Base-by-base conservation (phyloP, 768 basidiomycete species). In the Lactarius deliciosus region DNA sequence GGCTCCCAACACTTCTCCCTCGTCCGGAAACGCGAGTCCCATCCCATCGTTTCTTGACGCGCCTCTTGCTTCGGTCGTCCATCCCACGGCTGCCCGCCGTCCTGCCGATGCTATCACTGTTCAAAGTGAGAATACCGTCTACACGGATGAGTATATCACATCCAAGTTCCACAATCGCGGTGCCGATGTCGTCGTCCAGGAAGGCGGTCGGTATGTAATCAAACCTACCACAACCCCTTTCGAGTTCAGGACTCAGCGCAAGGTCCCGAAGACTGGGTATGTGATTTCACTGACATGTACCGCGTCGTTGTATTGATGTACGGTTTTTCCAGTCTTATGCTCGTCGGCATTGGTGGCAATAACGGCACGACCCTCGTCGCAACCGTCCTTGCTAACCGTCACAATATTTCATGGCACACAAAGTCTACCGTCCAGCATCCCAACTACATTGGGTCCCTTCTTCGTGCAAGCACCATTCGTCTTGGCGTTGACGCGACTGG, bases 291-390 rank as follows among this genome's bases (percentile, higher is more conserved):
- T 43, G 34, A 34, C 63, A 36, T 55, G 63, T 64, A 28, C 34
- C 28, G 25, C 30, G 25, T 18, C 43, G 9, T 68, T 30, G 34
- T 65, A 10, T 69, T 60, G 45, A 63, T 47, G 54, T 64, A 60
- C 22, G 28, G 9, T 18, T 67, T 43, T 62, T 63, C 60, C 68
- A 98, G 96, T 63, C 83, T 99, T 70, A 90, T 99, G 91, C 90
- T 99, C 86, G 89, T 98, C 72, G 97, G 97, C 66, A 79, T 95
- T 65, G 96, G 96, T 65, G 96, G 97, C 61, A 99, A 99, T 85
- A 99, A 99, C 75, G 97, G 96, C 60, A 85, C 91, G 57, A 98
- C 96, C 32, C 84, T 98, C 57, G 89, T 88, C 69, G 96, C 97
- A 15, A 97, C 96, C 68, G 88, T 98, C 76, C 86, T 97, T 72